Conservation (phyloP, 495 filamentous ascomycete genomes). For the Cairneyella variabilis region DNA sequence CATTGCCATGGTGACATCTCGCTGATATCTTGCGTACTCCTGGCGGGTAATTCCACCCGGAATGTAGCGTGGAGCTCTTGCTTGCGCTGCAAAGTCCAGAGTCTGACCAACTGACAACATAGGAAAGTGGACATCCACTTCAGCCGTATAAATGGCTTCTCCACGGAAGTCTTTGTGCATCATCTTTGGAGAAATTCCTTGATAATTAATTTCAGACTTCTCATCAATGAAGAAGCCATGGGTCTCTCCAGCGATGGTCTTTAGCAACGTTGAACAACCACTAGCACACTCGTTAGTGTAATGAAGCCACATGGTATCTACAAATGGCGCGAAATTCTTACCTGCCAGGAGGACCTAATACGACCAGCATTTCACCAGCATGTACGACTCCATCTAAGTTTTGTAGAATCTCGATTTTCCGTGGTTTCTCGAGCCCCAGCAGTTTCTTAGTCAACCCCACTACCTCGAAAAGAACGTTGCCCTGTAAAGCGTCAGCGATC, state of each 20-base stretch:
- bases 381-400: constrained; percentile 69
- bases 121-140: constrained; percentile 77
- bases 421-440: constrained; percentile 21
- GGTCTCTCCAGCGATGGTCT: constrained; percentile 72
- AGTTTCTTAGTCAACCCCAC: constrained; percentile 10
- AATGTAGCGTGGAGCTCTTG: constrained; percentile 59
- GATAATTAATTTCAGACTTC: constrained; percentile 68
- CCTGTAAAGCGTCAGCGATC: neutral
- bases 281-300: neutral
- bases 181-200: constrained; percentile 53
- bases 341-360: constrained; percentile 70
- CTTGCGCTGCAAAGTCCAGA: constrained; percentile 65
- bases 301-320: neutral
- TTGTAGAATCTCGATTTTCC: constrained; percentile 71
- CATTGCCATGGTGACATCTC: constrained; percentile 75
- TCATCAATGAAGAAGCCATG: constrained; percentile 65
- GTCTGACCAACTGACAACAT: constrained; percentile 73
- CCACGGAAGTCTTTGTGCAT: constrained; percentile 51
- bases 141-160: constrained; percentile 46
- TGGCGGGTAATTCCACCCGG: constrained; percentile 53
- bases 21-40: constrained; percentile 57
- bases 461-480: constrained; percentile 9
- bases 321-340: neutral
- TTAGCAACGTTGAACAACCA: constrained; percentile 76
- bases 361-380: constrained; percentile 74